phyloP scores from a whole-genome alignment of 2,329 filamentous ascomycete species.

The Pseudogymnoascus sp. region DNA sequence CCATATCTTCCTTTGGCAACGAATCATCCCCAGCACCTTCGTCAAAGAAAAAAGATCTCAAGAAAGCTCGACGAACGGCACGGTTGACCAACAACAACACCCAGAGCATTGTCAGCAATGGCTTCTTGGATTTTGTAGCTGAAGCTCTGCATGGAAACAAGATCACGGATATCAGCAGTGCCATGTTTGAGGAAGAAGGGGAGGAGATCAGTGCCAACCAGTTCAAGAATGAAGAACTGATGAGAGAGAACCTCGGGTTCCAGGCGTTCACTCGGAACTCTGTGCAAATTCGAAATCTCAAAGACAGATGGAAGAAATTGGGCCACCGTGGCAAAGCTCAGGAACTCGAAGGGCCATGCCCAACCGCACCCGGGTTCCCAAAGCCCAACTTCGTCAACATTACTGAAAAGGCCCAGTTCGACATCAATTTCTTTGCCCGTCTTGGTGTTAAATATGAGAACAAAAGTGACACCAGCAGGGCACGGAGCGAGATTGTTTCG shows the following conservation, averaged over 20 bases:
- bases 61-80: not conserved
- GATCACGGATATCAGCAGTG: not conserved
- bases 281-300: not conserved
- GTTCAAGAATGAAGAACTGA: not conserved
- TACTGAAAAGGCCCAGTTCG: conserved; percentile 12
- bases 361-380: not conserved
- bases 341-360: not conserved
- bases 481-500: conserved; percentile 21
- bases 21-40: not conserved
- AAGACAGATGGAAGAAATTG: not conserved
- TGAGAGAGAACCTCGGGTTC: not conserved
- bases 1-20: not conserved
- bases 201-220: not conserved
- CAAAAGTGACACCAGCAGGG: conserved; percentile 17
- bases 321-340: not conserved
- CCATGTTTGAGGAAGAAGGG: not conserved
- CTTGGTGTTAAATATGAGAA: conserved; percentile 22
- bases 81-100: not conserved
- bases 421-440: conserved; percentile 23
- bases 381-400: not conserved
- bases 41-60: not conserved
- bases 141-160: not conserved
- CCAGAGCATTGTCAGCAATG: not conserved
- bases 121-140: not conserved
- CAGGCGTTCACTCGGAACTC: not conserved